Percentiles rank a stretch among this genome's conserved stretches.
phyloP scores from a whole-genome alignment of 129 eudicot genomes.

The Flaveria bidentis region DNA sequence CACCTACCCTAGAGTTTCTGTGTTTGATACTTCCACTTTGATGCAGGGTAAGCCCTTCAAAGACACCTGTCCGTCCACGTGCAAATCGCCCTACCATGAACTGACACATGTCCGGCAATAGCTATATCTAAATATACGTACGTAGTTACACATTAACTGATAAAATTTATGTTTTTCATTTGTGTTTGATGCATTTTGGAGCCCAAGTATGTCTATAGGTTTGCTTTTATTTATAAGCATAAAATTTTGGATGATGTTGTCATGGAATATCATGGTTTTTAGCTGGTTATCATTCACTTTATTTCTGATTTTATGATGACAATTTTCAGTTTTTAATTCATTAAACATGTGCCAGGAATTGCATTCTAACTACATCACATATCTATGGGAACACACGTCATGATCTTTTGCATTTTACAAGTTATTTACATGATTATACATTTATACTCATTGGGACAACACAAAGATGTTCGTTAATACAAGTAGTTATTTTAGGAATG shows the following conservation, averaged over 20 bases:
- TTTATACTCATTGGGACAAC: background rate
- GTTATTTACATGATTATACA: constrained; percentile 20
- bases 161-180: constrained; percentile 15
- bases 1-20: background rate
- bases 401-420: constrained; percentile 2
- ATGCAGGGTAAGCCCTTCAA: constrained; percentile 94
- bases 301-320: constrained; percentile 8
- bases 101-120: constrained; percentile 28
- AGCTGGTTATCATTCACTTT: background rate
- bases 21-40: background rate
- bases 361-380: background rate
- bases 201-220: constrained; percentile 27
- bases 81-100: constrained; percentile 65
- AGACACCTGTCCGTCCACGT: constrained; percentile 93
- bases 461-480: background rate
- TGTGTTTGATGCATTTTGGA: constrained; percentile 34
- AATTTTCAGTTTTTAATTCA: background rate
- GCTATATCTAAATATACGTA: constrained; percentile 34
- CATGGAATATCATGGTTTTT: background rate
- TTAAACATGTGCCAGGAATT: background rate
- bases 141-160: background rate
- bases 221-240: constrained; percentile 12
- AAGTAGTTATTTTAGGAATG: background rate
- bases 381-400: background rate
- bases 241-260: constrained; percentile 24